Conservation (phyloP, 2,329 filamentous ascomycete genomes). For the Lachnellula arida region DNA sequence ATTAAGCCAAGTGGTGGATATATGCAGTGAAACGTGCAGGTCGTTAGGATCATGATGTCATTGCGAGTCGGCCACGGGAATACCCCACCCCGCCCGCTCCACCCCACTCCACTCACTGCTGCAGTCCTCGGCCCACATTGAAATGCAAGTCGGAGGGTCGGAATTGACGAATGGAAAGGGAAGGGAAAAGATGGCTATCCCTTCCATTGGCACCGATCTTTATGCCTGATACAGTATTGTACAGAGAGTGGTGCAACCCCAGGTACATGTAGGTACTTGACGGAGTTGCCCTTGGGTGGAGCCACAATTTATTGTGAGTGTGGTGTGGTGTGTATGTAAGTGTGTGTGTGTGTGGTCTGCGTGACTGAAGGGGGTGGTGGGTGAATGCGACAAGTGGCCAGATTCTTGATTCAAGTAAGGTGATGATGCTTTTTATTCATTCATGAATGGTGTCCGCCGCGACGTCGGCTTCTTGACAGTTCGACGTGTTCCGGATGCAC, state of each 20-base stretch:
- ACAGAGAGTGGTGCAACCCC: background rate
- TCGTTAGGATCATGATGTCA: background rate
- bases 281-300: background rate
- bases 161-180: background rate
- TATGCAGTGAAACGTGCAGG: background rate
- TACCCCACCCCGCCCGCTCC: no score
- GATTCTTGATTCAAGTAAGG: background rate
- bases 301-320: background rate
- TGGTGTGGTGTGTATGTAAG: background rate
- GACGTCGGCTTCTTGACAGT: conserved; percentile 56
- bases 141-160: no score
- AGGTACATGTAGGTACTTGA: background rate
- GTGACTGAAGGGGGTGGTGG: background rate
- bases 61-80: background rate
- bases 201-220: background rate
- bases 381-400: background rate
- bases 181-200: no score
- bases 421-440: background rate
- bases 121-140: no score
- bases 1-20: background rate
- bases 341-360: background rate
- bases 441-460: conserved; percentile 16
- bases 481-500: conserved; percentile 87
- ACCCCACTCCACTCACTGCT: no score
- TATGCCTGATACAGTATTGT: background rate